Base-by-base conservation (phyloP, 2,329 filamentous ascomycete species). In the Aspergillus proliferans region DNA sequence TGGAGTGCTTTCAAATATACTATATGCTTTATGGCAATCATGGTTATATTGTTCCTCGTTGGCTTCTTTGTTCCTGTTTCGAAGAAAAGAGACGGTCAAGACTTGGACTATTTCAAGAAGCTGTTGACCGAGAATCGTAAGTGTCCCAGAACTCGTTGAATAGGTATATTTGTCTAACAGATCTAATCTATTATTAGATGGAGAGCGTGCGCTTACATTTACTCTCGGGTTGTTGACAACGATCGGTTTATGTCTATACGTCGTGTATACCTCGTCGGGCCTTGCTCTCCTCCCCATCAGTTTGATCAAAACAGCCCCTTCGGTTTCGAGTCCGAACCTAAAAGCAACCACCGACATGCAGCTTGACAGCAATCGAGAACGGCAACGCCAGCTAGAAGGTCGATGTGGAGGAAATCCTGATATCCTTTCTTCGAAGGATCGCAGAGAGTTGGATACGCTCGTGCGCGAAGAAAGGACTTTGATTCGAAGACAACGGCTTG, bases 1-100 rank as follows among this genome's bases (percentile, higher is more conserved):
- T 85, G 84, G 80, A 84, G 84, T n/a, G 89, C 93, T 3, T 75
- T 88, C 65, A 95, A 94, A 71, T 97, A 96, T 72, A 96, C 93
- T 0, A 72, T 91, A 45, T 85, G 83, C 52, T 97, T 97, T 67
- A 71, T 97, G 43, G 71, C 85, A 33, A 78, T 97, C 21, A 59
- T 71, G 6, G 81, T 93, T 4, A 77, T 92, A 42, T 74, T 98
- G 12, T 95, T 98, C 76, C 71, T 96, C 18, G 80, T 97, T 24
- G 93, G 93, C 40, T 95, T 97, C 76, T 96, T 98, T 67, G 84
- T 94, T 0, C 93, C 93, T 0, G 83, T 88, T 4, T 85, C 87
- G 4, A 86, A 82, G 52, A 77, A 84, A 53, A 78, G 78, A 51
- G 76, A 76, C 36, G 82, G 83, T 45, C 79, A 79, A 36, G 88